Evolutionary conservation across 1,284 basidiomycete species (phyloP), one percentile per base, ranked within the genome.

Genomic region (Puccinia coronata): DNA sequence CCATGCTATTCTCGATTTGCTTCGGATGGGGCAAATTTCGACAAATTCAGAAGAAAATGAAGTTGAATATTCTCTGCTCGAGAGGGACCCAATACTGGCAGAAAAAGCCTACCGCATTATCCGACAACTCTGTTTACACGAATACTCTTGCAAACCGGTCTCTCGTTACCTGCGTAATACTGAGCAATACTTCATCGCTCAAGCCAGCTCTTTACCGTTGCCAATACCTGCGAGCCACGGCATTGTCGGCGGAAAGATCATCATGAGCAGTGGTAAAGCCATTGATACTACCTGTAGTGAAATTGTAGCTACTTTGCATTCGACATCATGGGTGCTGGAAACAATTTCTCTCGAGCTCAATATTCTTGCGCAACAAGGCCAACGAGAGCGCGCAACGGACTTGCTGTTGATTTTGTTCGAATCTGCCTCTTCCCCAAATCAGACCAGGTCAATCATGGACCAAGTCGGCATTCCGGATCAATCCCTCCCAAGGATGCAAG

Each of bases 321-420:
- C 93, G 73, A 91, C 94, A 61, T 92, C 94, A 0, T 93, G 91
- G 87, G 90, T 98, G 34, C 90, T 98, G 81, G 92, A 96, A 82
- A 90, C 93, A 34, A 91, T 92, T 9, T 94, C 96, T 0, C 88
- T 99, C 36, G 97, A 99, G 85, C 88, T 98, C 18, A 96, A 96
- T 83, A 90, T 93, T 23, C 89, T 96, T 12, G 69, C 72, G 8
- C 69, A 75, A 49, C 80, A 69, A 57, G 18, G 36, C 31, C 80
- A 57, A 11, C 71, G 63, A 75, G 80, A 81, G 43, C 57, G 65
- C 47, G 71, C 80, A 14, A 43, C 72, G 11, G 72, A 81, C 51
- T 43, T 81, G 20, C 25, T 81, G 23, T 69, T 72, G 18, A 73
- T 69, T 36, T 43, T 81, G 23, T 81, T 81, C 20, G 72, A 65